Conservation (phyloP, 1,139 yeast genomes). For the Protomyces inouyei region DNA sequence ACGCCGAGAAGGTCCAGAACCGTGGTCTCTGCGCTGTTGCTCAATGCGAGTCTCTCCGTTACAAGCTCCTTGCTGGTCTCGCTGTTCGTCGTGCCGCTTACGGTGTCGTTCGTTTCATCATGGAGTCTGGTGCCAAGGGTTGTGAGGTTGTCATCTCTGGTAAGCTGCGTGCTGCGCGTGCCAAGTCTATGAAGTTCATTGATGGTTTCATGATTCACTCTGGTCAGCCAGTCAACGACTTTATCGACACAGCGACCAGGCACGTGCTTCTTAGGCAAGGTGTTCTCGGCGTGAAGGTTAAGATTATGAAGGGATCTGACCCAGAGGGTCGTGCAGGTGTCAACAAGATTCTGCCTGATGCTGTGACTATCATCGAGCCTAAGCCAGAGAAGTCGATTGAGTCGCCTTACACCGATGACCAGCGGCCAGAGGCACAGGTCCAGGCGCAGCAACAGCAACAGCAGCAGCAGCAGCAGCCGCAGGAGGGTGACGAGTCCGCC, state of each 20-base stretch:
- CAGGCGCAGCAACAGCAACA: conserved; percentile 11
- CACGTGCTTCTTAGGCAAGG: conserved; percentile 99
- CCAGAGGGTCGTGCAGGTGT: conserved; percentile 77
- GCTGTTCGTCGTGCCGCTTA: conserved; percentile 99
- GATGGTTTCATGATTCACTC: conserved; percentile 99
- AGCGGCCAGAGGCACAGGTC: conserved; percentile 51
- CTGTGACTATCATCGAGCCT: conserved; percentile 90
- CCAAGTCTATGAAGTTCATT: conserved; percentile 99
- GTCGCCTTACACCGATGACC: conserved; percentile 51
- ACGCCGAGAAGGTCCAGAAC: conserved; percentile 99
- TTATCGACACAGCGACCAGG: conserved; percentile 98
- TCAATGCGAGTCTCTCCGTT: conserved; percentile 98
- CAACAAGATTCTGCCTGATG: conserved; percentile 85
- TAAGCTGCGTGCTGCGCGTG: conserved; percentile 99
- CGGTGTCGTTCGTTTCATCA: conserved; percentile 99
- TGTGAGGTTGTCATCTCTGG: conserved; percentile 99
- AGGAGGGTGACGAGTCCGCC: conserved; percentile 10
- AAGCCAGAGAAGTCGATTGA: conserved; percentile 89
- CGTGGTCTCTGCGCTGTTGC: conserved; percentile 99
- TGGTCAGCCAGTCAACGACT: conserved; percentile 99
- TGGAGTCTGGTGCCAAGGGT: conserved; percentile 99
- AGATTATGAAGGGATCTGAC: conserved; percentile 99
- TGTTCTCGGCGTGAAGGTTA: conserved; percentile 98
- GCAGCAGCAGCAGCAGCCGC: conserved; percentile 11
- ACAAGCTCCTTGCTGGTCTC: conserved; percentile 97